Base-by-base conservation (phyloP, 1,139 yeast species). In the Pneumocystis canis region DNA sequence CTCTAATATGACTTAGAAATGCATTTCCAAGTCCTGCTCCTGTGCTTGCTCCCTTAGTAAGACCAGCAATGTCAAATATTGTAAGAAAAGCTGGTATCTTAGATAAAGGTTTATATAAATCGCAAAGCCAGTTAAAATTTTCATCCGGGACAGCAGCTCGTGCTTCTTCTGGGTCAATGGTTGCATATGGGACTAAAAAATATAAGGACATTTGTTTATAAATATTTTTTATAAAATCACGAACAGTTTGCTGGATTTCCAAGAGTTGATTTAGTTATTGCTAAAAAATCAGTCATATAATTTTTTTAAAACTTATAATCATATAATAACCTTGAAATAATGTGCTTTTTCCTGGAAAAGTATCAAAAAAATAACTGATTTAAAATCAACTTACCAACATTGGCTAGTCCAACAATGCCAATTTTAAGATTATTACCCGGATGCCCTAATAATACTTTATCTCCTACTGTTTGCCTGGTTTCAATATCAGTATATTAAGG, bases 21-120 rank as follows among this genome's bases (percentile, higher is more conserved):
- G 95, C 95, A 76, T 92, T 94, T 75, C 98, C 98, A 70, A 92
- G 83, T 74, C 98, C 98, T 77, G 92, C 98, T 78, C 98, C 98
- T 63, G 89, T 85, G 67, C 89, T 85, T 61, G 98, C 98, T 75
- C 98, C 97, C 76, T 89, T 89, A 69, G 97, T 90, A 74, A 92
- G 82, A 76, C 98, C 98, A 65, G 98, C 98, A 79, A 92, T 92
- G 78, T 92, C 98, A 73, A 89, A 90, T 66, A 92, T 84, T 68
- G 97, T 90, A 79, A 90, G 84, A 74, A 80, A 86, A 30, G 98
- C 97, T 65, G 97, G 97, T 65, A 92, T 94, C 74, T 84, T 87
- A 67, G 88, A 81, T 73, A 85, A 84, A 65, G 96, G 94, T 77
- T 86, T 83, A 80, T 87, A 89, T 72, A 84, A 76, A 63, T 82